phyloP scores from a whole-genome alignment of 1,284 basidiomycete species.

The Inonotus obliquus region DNA sequence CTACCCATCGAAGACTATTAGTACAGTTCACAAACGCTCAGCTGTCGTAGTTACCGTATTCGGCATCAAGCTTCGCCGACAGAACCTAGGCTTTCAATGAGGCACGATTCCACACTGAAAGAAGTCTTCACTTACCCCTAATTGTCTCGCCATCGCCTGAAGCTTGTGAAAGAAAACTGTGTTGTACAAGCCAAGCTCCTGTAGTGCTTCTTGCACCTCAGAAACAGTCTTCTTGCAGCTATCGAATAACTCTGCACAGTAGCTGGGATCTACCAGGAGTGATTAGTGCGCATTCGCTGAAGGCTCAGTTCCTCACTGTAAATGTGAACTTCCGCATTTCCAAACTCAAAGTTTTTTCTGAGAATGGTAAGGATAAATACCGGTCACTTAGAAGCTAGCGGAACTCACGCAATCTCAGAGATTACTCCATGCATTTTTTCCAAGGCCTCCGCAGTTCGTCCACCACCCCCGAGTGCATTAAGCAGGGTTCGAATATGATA shows the following conservation, averaged over 20 bases:
- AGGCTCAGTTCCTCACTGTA: no score
- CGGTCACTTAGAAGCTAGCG: neutral
- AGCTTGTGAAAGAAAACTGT: neutral
- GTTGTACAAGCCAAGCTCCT: neutral
- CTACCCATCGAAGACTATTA: no score
- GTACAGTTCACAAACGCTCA: no score
- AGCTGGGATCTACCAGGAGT: neutral
- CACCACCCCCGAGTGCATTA: constrained; percentile 1
- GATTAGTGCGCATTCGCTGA: no score
- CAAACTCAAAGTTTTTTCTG: no score
- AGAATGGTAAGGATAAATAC: no score
- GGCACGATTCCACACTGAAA: no score
- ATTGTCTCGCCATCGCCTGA: neutral
- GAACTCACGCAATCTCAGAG: neutral
- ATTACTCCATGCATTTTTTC: neutral
- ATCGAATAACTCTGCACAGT: neutral
- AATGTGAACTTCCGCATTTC: no score
- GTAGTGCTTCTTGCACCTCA: neutral
- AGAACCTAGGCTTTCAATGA: no score
- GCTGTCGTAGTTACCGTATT: no score
- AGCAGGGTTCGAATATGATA: neutral
- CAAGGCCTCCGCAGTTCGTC: constrained; percentile 1
- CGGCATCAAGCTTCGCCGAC: no score
- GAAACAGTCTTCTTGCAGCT: neutral
- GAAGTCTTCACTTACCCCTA: neutral